Base-by-base conservation (phyloP, 2,329 filamentous ascomycete genomes). In the Paramyrothecium roridum region DNA sequence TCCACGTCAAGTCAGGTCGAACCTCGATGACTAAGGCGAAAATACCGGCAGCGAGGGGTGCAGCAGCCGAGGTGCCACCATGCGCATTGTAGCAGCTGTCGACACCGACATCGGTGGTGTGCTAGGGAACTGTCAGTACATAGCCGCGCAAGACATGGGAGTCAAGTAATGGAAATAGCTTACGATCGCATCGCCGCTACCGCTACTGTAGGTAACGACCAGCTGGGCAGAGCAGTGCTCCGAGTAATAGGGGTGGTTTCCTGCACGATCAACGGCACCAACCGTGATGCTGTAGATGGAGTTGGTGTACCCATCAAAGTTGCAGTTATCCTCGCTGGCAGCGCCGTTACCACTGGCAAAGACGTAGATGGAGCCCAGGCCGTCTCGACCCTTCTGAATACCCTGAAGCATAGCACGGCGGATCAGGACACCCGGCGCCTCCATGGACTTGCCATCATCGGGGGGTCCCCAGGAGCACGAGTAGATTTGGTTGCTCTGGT, bases 301-400 rank as follows among this genome's bases (percentile, higher is more conserved):
- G 78, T 99, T 99, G 57, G 95, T 99, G 74, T 99, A 99, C 43
- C 95, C 95, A 69, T 99, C 95, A 70, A 99, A 99, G 71, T 99
- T 99, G 81, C 95, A 99, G 74, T 99, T 98, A 71, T 99, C 95
- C 49, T 90, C 93, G 60, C 79, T 85, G 3, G 80, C 79, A 11
- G 93, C 96, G 56, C 95, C 95, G 67, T 99, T 99, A 56, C 95
- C 95, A 61, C 93, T 74, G 47, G 95, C 95, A 72, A 99, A 99
- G 54, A 99, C 95, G 67, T 92, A 99, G 61, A 99, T 90, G 26
- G 91, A 96, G 10, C 95, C 95, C 53, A 87, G 85, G 3, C 92
- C 91, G 51, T 77, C 80, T 52, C 95, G 89, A 46, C 95, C 95
- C 56, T 96, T 86, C 68, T 98, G 93, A 12, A 97, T 82, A 34